phyloP scores from a whole-genome alignment of 257 asterid species.

The Cinchona pubescens region DNA sequence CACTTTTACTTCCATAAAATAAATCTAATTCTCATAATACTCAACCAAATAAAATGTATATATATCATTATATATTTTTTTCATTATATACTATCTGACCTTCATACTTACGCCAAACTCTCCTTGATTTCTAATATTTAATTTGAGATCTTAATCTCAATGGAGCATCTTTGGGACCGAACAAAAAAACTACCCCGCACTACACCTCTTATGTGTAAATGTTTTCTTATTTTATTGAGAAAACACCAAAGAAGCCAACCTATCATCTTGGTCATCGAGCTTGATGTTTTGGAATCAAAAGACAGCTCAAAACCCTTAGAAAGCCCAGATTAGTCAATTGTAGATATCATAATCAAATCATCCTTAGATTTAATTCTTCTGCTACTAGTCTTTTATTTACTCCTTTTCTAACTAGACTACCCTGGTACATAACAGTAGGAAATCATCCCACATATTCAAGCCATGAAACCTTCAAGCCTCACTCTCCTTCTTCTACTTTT shows the following conservation, averaged over 20 bases:
- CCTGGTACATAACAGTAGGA: background rate
- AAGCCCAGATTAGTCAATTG: background rate
- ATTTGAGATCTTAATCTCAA: background rate
- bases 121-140: no score
- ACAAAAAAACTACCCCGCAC: background rate
- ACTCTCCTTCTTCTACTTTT: background rate
- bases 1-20: no score
- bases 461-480: background rate
- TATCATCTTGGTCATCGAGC: constrained; percentile 49
- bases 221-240: background rate
- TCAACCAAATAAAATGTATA: no score
- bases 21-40: no score
- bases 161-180: background rate
- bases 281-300: constrained; percentile 42
- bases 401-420: background rate
- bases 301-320: constrained; percentile 37
- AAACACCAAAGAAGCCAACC: constrained; percentile 37
- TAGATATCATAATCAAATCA: background rate
- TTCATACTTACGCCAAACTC: no score
- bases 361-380: background rate
- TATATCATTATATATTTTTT: no score
- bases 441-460: background rate
- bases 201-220: background rate
- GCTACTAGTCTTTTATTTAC: background rate
- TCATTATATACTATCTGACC: no score